Percentiles rank a stretch among this genome's conserved stretches.
These are phyloP conservation scores for Apiosordaria backusii DNA, from an alignment of 495 filamentous ascomycete species.

Conservation along the genomic window DNA sequence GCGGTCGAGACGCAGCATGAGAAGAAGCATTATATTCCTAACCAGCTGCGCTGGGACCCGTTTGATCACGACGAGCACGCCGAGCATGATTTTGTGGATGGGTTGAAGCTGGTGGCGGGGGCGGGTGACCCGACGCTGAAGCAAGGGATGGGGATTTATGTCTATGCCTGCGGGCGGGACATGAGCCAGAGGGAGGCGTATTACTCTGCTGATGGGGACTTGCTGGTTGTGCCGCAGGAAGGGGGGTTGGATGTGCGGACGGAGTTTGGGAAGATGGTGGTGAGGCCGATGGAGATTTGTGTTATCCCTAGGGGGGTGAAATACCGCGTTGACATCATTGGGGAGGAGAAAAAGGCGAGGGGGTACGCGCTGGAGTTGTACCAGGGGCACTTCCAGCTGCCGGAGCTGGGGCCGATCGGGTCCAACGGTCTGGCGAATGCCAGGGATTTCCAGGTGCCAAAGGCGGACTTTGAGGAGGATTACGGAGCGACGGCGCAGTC, in stretches of 20 bases:
- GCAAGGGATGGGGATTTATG: slow-evolving; percentile 72
- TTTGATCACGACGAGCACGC: slow-evolving; percentile 62
- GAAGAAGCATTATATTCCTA: slow-evolving; percentile 69
- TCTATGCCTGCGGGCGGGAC: slow-evolving; percentile 76
- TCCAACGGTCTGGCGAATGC: slow-evolving; percentile 83
- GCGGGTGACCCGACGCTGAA: slow-evolving; percentile 82
- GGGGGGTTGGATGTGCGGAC: slow-evolving; percentile 83
- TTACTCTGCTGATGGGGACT: slow-evolving; percentile 88
- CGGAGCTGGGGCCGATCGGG: slow-evolving; percentile 86
- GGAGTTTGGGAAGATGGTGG: slow-evolving; percentile 75
- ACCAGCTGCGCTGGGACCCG: slow-evolving; percentile 89
- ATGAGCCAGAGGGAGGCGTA: slow-evolving; percentile 76
- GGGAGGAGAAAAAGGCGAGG: slow-evolving; percentile 55
- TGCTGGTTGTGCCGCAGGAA: slow-evolving; percentile 80
- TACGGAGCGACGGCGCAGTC: slow-evolving; percentile 37
- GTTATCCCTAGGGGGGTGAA: slow-evolving; percentile 83
- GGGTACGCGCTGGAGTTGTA: slow-evolving; percentile 89
- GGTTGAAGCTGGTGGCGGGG: slow-evolving; percentile 72
- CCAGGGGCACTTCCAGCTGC: slow-evolving; percentile 77
- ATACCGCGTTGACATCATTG: slow-evolving; percentile 64
- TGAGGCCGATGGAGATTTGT: slow-evolving; percentile 84
- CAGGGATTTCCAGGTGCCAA: slow-evolving; percentile 82
- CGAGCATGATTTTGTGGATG: slow-evolving; percentile 73
- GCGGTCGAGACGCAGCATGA: slow-evolving; percentile 18
- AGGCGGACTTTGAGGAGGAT: slow-evolving; percentile 70